These are phyloP conservation scores for Coleophoma cylindrospora DNA, from an alignment of 2,329 filamentous ascomycete genomes.

Conservation along the genomic window DNA sequence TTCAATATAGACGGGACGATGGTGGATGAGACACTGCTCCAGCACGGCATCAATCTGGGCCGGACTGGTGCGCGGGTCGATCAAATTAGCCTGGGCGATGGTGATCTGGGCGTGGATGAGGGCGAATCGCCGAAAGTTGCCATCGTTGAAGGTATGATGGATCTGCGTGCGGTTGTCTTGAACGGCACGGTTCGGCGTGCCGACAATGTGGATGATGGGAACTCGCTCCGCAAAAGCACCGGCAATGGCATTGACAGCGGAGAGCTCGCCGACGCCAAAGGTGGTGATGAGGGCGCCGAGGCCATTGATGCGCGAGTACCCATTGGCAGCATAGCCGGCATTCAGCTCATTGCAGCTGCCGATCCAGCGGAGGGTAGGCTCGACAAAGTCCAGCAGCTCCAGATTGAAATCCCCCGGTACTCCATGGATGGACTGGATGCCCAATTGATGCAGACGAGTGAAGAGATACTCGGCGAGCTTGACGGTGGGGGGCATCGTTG, in stretches of 20 bases:
- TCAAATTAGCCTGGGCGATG: not conserved
- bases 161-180: conserved; percentile 25
- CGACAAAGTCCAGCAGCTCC: conserved; percentile 57
- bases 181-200: conserved; percentile 17
- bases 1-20: not conserved
- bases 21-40: too few relatives aligned
- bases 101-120: not conserved
- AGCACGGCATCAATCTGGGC: not conserved
- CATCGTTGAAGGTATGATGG: conserved; percentile 50
- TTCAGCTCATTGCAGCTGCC: conserved; percentile 67
- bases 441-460: conserved; percentile 54
- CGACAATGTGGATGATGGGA: conserved; percentile 52
- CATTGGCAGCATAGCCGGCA: conserved; percentile 51
- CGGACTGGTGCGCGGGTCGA: not conserved
- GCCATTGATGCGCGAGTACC: conserved; percentile 43
- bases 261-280: conserved; percentile 45
- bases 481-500: conserved; percentile 10
- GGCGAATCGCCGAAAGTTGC: not conserved
- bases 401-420: conserved; percentile 69
- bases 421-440: conserved; percentile 59
- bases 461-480: conserved; percentile 64
- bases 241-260: conserved; percentile 51
- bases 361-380: conserved; percentile 54
- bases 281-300: conserved; percentile 41
- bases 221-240: conserved; percentile 50